Evolutionary conservation across 148 eudicot genomes (phyloP).

Genomic region (Pharnaceum exiguum): DNA sequence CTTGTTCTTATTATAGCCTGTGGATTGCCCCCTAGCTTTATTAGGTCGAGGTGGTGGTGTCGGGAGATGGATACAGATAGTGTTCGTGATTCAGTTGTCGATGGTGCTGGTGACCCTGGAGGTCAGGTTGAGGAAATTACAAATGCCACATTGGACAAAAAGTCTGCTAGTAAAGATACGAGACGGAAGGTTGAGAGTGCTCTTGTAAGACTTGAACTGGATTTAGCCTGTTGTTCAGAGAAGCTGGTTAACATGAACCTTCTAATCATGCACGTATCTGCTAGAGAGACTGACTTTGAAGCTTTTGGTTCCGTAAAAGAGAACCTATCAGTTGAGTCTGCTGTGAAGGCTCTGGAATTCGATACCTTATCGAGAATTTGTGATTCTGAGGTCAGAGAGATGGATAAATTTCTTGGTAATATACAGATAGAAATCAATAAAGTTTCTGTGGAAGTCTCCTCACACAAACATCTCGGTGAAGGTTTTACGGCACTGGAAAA

Average conservation of each 20-base stretch:
- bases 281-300: constrained; percentile 80
- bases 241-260: constrained; percentile 74
- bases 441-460: constrained; percentile 37
- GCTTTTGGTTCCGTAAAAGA: constrained; percentile 44
- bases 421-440: constrained; percentile 43
- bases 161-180: constrained; percentile 36
- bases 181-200: constrained; percentile 34
- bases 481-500: constrained; percentile 40
- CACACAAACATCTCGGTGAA: constrained; percentile 38
- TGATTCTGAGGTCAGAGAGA: constrained; percentile 64
- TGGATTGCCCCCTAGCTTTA: background rate
- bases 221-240: constrained; percentile 64
- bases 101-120: constrained; percentile 33
- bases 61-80: constrained; percentile 41
- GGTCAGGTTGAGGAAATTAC: constrained; percentile 37
- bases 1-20: too few relatives aligned
- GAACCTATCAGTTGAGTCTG: constrained; percentile 25
- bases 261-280: constrained; percentile 73
- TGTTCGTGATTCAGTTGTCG: constrained; percentile 27
- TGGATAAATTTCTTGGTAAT: constrained; percentile 37
- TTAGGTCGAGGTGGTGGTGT: background rate
- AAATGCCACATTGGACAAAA: constrained; percentile 29
- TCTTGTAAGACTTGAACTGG: constrained; percentile 57
- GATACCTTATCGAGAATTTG: constrained; percentile 66
- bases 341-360: constrained; percentile 59